Percentiles rank a stretch among this genome's conserved stretches.
phyloP scores from a whole-genome alignment of 2,329 filamentous ascomycete species.

The Cladosporium sp. region DNA sequence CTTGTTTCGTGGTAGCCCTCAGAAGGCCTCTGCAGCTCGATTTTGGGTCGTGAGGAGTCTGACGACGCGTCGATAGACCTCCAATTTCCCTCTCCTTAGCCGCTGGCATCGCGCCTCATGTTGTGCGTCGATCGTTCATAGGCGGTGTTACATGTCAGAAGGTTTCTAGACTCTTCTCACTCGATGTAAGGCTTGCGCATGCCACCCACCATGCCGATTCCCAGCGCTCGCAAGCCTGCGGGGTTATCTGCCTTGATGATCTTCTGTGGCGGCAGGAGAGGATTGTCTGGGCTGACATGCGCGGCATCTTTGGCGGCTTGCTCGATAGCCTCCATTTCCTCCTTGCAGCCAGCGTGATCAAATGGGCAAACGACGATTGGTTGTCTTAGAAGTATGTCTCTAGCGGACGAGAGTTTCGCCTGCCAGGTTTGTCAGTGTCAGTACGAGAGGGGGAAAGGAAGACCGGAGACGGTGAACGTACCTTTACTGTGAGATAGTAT shows the following conservation, averaged over 20 bases:
- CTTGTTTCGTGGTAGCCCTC: no score
- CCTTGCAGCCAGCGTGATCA: conserved; percentile 91
- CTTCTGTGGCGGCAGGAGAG: conserved; percentile 78
- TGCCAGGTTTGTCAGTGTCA: conserved; percentile 34
- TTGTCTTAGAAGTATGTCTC: conserved; percentile 82
- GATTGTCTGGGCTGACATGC: conserved; percentile 80
- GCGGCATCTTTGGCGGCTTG: conserved; percentile 90
- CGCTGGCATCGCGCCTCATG: no score
- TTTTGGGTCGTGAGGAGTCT: no score
- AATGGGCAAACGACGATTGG: conserved; percentile 94
- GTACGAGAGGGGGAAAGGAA: no score
- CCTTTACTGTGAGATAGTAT: conserved; percentile 92
- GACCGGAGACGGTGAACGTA: conserved; percentile 34
- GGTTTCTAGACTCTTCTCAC: conserved; percentile 35
- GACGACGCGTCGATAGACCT: no score
- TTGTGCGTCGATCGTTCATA: no score
- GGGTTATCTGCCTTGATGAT: conserved; percentile 76
- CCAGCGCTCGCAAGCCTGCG: conserved; percentile 53
- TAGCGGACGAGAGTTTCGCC: conserved; percentile 81
- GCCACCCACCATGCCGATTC: conserved; percentile 57
- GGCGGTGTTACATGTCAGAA: no score
- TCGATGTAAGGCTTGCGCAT: conserved; percentile 60
- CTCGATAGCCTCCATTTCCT: conserved; percentile 98
- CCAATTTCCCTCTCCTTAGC: no score
- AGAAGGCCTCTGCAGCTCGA: no score